phyloP scores from a whole-genome alignment of 2,329 filamentous ascomycete species.

The Hypoxylon sp. region DNA sequence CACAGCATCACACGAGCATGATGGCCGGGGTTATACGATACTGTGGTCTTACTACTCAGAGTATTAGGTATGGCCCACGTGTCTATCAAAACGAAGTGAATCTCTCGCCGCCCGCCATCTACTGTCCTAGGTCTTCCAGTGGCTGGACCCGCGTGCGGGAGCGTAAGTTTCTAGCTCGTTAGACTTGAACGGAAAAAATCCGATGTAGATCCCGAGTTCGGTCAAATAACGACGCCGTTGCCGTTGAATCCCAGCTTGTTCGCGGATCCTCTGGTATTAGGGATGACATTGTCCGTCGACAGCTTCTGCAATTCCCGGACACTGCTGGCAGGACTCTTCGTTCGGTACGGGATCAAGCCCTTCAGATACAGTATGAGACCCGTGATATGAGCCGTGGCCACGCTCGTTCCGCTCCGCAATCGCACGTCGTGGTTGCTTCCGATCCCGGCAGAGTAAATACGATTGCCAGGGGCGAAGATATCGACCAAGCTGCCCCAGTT shows the following conservation, averaged over 20 bases:
- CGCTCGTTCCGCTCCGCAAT: constrained; percentile 57
- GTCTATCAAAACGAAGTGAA: background rate
- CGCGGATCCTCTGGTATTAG: constrained; percentile 14
- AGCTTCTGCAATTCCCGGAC: constrained; percentile 18
- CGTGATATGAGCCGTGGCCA: constrained; percentile 61
- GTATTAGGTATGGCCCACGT: constrained; percentile 9
- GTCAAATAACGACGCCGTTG: constrained; percentile 18
- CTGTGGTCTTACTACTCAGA: constrained; percentile 12
- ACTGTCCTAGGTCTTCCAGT: background rate
- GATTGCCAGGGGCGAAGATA: constrained; percentile 52
- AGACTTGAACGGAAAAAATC: background rate
- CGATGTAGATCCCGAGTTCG: background rate
- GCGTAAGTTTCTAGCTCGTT: background rate
- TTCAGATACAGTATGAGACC: constrained; percentile 58
- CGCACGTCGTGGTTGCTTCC: constrained; percentile 44
- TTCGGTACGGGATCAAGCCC: constrained; percentile 25
- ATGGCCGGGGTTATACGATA: constrained; percentile 10
- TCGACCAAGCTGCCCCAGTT: constrained; percentile 56
- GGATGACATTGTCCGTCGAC: constrained; percentile 13
- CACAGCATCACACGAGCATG: background rate
- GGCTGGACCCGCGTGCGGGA: background rate
- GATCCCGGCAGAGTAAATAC: constrained; percentile 53
- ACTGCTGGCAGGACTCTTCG: constrained; percentile 15
- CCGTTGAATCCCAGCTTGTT: constrained; percentile 29
- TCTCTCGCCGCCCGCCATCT: background rate